Conservation (phyloP, 768 basidiomycete genomes). For the Boletus tylopilopsis region DNA sequence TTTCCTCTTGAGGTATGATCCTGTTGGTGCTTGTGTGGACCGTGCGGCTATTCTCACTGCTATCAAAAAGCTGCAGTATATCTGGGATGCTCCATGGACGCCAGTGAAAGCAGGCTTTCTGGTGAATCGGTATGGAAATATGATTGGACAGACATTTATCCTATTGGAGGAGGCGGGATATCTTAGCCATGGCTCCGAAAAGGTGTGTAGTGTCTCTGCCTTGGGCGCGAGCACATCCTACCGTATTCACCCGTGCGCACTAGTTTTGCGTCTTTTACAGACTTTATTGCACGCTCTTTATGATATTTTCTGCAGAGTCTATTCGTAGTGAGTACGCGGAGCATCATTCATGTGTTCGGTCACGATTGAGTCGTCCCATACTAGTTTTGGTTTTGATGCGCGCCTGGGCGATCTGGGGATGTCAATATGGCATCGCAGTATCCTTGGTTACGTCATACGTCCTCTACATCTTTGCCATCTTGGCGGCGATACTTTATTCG, state of each 20-base stretch:
- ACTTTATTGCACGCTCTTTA: conserved; percentile 7
- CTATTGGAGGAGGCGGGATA: conserved; percentile 1
- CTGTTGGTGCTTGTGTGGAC: not conserved
- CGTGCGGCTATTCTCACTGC: too few species aligned
- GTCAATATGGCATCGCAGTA: not conserved
- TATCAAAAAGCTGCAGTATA: not conserved
- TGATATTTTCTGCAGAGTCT: conserved; percentile 10
- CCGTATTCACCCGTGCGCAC: not conserved
- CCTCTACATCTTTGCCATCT: conserved; percentile 1
- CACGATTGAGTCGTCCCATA: not conserved
- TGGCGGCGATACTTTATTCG: too few species aligned
- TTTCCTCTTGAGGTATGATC: conserved; percentile 10
- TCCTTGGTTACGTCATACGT: conserved; percentile 7
- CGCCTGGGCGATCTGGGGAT: conserved; percentile 21
- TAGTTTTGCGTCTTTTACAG: conserved; percentile 12
- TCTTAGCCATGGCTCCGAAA: too few species aligned
- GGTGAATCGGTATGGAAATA: conserved; percentile 16
- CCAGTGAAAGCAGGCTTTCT: conserved; percentile 11
- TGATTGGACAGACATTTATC: conserved; percentile 11
- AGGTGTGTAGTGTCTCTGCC: not conserved
- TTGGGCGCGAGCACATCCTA: not conserved
- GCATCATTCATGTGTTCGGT: too few species aligned
- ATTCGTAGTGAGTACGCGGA: conserved; percentile 10
- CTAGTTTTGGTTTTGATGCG: conserved; percentile 19
- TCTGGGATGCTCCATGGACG: conserved; percentile 16